Conservation (phyloP, 306 rosid genomes). For the Acmispon strigosus region DNA sequence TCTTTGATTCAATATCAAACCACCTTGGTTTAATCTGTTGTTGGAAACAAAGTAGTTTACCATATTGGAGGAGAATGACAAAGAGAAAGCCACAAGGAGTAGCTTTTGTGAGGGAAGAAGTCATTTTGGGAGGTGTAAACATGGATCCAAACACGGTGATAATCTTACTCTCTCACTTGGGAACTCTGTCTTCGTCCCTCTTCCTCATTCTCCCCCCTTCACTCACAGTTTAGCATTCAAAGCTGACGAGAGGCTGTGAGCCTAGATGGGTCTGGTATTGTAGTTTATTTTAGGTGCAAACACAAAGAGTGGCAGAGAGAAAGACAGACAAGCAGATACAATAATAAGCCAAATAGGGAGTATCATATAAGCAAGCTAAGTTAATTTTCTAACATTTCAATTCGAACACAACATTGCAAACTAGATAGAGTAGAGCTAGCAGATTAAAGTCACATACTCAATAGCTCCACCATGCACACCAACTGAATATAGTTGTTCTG, state of each 20-base stretch:
- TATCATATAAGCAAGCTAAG: neutral
- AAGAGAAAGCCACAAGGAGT: too few species aligned
- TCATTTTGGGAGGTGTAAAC: too few species aligned
- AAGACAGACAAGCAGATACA: neutral
- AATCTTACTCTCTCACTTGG: too few species aligned
- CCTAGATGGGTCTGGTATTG: neutral
- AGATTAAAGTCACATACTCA: constrained; percentile 58
- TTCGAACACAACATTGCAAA: constrained; percentile 15
- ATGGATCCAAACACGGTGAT: too few species aligned
- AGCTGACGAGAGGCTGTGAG: neutral
- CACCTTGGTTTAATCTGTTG: too few species aligned
- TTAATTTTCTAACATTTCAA: neutral
- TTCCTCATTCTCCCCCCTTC: too few species aligned
- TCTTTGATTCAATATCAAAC: too few species aligned
- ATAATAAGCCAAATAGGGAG: neutral
- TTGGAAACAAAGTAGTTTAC: too few species aligned
- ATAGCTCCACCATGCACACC: constrained; percentile 95
- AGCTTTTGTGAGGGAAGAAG: too few species aligned
- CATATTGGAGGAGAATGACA: too few species aligned
- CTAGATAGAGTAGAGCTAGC: neutral
- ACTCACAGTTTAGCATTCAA: too few species aligned
- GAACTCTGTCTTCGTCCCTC: too few species aligned
- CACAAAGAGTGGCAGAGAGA: neutral
- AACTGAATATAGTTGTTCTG: constrained; percentile 76
- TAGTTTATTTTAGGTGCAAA: neutral